Base-by-base conservation (phyloP, 2,329 filamentous ascomycete genomes). In the Samsoniella hepiali region DNA sequence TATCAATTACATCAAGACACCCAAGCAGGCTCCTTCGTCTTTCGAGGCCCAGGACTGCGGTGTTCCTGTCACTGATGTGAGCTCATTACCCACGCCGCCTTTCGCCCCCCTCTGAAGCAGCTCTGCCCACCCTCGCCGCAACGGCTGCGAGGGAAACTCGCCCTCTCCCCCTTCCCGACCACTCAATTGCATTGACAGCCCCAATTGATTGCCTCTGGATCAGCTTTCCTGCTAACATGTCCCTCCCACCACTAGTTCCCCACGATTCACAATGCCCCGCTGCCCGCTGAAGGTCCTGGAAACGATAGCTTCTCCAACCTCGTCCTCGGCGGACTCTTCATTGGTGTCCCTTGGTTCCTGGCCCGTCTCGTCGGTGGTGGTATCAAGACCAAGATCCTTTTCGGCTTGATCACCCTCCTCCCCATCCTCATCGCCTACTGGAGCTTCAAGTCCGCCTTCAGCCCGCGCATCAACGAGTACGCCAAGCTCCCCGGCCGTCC, bases 241-340 rank as follows among this genome's bases (percentile, higher is more conserved):
- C 31, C 15, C n/a, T 44, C 13, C 36, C 65, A 65, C 56, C 54
- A 58, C 13, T 59, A 75, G 74, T 74, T 66, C 64, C 69, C 65
- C 73, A 96, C 92, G 66, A 98, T 98, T 80, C 91, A 96, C 75
- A 98, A 98, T 86, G 91, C 88, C 56, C 93, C 95, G 68, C 87
- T 98, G 50, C 95, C 95, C 44, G 94, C 93, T 68, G 95, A 99
- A 76, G 91, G 87, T 58, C 81, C 92, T 58, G 91, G 93, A 68
- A 88, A 85, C 76, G 92, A 96, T 69, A 88, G 82, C 77, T 99
- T 98, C 87, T 93, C 89, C 79, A 96, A 95, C 80, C 79, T 82
- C 70, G 78, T 90, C 71, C 88, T 98, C 69, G 82, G 91, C 76
- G 82, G 84, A 69, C 76, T 94, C 66, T 76, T 97, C 66, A 76